Percentiles rank a stretch among this genome's conserved stretches.
phyloP scores from a whole-genome alignment of 2,329 filamentous ascomycete genomes.

The Colletotrichum simmondsii region DNA sequence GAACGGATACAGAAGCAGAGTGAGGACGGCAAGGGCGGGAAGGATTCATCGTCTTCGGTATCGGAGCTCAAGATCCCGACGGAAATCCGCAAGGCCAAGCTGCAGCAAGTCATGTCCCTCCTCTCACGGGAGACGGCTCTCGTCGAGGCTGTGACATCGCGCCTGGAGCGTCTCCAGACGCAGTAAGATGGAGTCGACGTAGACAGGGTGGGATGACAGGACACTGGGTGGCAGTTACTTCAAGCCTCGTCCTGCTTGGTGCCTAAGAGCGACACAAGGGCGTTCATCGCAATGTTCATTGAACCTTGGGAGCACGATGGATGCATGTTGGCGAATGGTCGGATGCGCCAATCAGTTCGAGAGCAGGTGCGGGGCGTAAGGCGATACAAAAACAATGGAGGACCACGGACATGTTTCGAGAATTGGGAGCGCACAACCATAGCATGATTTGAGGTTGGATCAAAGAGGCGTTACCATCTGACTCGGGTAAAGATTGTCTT shows the following conservation, averaged over 20 bases:
- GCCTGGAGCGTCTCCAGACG: slow-evolving; percentile 67
- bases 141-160: slow-evolving; percentile 72
- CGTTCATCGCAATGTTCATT: not conserved
- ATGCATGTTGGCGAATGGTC: not conserved
- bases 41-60: slow-evolving; percentile 44
- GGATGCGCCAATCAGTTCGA: not conserved
- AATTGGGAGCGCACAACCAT: not conserved
- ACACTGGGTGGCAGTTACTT: slow-evolving; percentile 8
- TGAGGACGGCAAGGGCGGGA: slow-evolving; percentile 37
- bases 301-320: not conserved
- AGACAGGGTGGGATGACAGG: slow-evolving; percentile 21
- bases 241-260: slow-evolving; percentile 2
- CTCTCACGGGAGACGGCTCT: slow-evolving; percentile 75
- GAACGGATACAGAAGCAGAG: slow-evolving; percentile 51
- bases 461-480: not conserved
- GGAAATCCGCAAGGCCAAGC: slow-evolving; percentile 71
- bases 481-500: not conserved
- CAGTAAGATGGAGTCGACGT: not conserved
- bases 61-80: slow-evolving; percentile 64
- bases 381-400: not conserved
- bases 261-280: slow-evolving; percentile 7
- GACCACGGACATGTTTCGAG: slow-evolving; percentile 1
- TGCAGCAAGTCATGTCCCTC: slow-evolving; percentile 71
- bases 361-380: not conserved
- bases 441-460: not conserved